These are phyloP conservation scores for Epichloe elymi DNA, from an alignment of 2,329 filamentous ascomycete species.

Conservation along the genomic window DNA sequence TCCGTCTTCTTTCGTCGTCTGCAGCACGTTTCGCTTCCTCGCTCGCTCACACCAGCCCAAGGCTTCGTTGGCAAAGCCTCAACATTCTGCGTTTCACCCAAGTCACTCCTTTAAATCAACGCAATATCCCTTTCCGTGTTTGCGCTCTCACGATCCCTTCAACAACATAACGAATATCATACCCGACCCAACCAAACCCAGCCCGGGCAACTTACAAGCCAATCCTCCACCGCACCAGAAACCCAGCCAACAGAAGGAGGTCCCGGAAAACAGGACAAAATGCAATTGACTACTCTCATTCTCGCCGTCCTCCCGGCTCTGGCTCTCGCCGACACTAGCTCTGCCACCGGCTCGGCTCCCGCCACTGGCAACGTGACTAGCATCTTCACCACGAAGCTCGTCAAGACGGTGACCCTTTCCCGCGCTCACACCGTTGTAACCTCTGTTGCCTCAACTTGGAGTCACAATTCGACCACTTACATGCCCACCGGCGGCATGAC, in stretches of 20 bases:
- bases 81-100: conserved; percentile 12
- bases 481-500: conserved; percentile 14
- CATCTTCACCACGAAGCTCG: conserved; percentile 37
- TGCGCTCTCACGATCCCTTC: conserved; percentile 4
- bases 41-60: conserved; percentile 11
- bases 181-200: too few species aligned
- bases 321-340: conserved; percentile 30
- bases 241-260: too few species aligned
- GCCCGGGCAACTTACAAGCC: too few species aligned
- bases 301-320: conserved; percentile 40
- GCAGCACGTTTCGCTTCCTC: conserved; percentile 11
- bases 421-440: conserved; percentile 16
- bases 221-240: too few species aligned
- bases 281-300: conserved; percentile 27
- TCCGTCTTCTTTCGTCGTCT: conserved; percentile 9
- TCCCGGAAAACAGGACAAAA: background rate
- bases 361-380: conserved; percentile 34
- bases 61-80: conserved; percentile 47
- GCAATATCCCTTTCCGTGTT: background rate
- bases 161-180: too few species aligned
- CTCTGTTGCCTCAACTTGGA: conserved; percentile 4
- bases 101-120: conserved; percentile 6
- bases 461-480: conserved; percentile 22
- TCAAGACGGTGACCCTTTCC: conserved; percentile 39
- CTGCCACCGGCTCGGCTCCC: conserved; percentile 1